These are phyloP conservation scores for Colletotrichum lupini DNA, from an alignment of 2,329 filamentous ascomycete species.

Conservation along the genomic window DNA sequence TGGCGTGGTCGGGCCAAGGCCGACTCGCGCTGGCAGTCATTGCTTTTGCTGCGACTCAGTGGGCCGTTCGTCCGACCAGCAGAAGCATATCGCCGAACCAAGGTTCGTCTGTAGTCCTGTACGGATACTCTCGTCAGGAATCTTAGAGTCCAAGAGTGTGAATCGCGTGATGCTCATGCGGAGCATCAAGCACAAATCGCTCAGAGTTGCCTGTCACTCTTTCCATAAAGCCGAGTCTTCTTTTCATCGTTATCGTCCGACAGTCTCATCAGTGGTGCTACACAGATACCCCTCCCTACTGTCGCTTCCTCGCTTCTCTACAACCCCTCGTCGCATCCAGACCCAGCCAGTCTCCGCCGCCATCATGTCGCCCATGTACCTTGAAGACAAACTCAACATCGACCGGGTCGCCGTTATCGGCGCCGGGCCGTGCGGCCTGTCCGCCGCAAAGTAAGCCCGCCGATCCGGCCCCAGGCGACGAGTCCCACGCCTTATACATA, in stretches of 20 bases:
- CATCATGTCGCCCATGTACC: conserved; percentile 37
- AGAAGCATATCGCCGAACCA: background rate
- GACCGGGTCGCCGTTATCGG: conserved; percentile 75
- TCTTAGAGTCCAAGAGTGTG: conserved; percentile 7
- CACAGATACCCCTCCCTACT: background rate
- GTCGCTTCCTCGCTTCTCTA: background rate
- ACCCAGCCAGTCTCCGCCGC: background rate
- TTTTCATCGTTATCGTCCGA: background rate
- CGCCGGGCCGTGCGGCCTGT: conserved; percentile 77
- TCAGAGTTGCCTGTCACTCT: background rate
- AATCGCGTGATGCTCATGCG: conserved; percentile 18
- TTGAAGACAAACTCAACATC: conserved; percentile 43
- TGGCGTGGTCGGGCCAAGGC: conserved; percentile 27
- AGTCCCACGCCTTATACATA: background rate
- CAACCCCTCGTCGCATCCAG: background rate
- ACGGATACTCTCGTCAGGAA: background rate
- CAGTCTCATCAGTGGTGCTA: background rate
- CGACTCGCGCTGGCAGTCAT: conserved; percentile 7
- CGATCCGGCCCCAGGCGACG: background rate
- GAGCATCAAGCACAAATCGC: background rate
- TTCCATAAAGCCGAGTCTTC: conserved; percentile 1
- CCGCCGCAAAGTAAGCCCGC: conserved; percentile 58
- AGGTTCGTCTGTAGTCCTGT: background rate
- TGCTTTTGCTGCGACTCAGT: background rate
- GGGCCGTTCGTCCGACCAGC: conserved; percentile 12